A percentile compares a stretch with the other conserved stretches of the same genome.
These are phyloP conservation scores for Dunaliella primolecta DNA, from an alignment of 139 green algal genomes.

Conservation along the genomic window DNA sequence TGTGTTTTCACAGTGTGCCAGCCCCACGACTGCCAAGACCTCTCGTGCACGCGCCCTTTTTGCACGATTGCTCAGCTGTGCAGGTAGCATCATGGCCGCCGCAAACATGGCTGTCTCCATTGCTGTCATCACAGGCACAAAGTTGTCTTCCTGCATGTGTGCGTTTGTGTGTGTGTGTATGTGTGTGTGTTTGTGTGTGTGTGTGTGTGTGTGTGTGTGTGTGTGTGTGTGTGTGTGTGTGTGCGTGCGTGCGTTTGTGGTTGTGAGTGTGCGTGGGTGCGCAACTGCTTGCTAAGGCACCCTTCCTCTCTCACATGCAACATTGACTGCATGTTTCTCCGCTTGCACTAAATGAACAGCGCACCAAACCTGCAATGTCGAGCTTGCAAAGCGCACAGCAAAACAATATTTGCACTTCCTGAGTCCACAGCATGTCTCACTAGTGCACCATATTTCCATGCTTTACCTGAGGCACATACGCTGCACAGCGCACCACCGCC, in stretches of 20 bases:
- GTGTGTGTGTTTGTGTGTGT: background rate
- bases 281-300: too few species aligned
- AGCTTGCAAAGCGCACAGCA: too few species aligned
- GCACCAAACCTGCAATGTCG: too few species aligned
- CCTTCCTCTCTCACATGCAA: background rate
- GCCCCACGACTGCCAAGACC: slow-evolving; percentile 45
- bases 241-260: background rate
- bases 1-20: slow-evolving; percentile 31
- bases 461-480: slow-evolving; percentile 55
- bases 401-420: too few species aligned
- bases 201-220: slow-evolving; percentile 5
- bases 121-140: slow-evolving; percentile 54
- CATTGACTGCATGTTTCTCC: background rate
- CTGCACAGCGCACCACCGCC: slow-evolving; percentile 29
- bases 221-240: slow-evolving; percentile 5
- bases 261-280: too few species aligned
- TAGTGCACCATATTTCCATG: too few species aligned
- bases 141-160: slow-evolving; percentile 55
- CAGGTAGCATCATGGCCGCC: slow-evolving; percentile 40
- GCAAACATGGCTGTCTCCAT: slow-evolving; percentile 49
- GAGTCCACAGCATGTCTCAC: too few species aligned
- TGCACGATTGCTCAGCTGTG: background rate
- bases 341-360: background rate
- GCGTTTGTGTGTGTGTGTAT: background rate
- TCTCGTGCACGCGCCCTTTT: slow-evolving; percentile 22